Conservation (phyloP, 371 early-diverging fungal species). For the Saksenaea vasiformis region DNA sequence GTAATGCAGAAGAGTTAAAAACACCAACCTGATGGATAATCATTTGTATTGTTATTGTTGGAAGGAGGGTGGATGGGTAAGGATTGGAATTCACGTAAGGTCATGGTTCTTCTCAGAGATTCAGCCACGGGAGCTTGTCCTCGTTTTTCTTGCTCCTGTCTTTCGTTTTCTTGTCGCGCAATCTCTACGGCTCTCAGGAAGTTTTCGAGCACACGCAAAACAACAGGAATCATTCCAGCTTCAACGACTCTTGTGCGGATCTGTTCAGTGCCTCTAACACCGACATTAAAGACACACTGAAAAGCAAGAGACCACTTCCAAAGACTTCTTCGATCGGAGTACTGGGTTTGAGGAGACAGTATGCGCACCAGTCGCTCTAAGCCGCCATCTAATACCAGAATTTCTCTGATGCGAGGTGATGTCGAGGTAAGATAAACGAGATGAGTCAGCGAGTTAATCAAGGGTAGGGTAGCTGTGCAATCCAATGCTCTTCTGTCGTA, state of each 20-base stretch:
- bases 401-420: slow-evolving; percentile 81
- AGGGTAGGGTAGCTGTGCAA: slow-evolving; percentile 83
- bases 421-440: slow-evolving; percentile 83
- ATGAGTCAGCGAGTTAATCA: slow-evolving; percentile 86
- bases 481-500: slow-evolving; percentile 93
- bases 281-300: slow-evolving; percentile 85
- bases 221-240: slow-evolving; percentile 79
- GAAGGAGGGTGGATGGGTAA: background rate
- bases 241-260: slow-evolving; percentile 84
- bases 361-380: slow-evolving; percentile 83
- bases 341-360: slow-evolving; percentile 63
- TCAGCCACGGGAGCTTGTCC: background rate
- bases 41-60: background rate
- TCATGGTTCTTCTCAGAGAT: background rate
- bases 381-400: slow-evolving; percentile 88
- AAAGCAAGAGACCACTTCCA: slow-evolving; percentile 87
- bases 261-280: slow-evolving; percentile 80
- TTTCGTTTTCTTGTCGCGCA: slow-evolving; percentile 52
- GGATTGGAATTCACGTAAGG: background rate
- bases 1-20: slow-evolving; percentile 14
- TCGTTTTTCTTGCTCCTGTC: background rate
- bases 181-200: slow-evolving; percentile 60
- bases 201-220: slow-evolving; percentile 76
- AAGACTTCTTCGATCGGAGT: slow-evolving; percentile 64
- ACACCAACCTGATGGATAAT: slow-evolving; percentile 22